Evolutionary conservation across 345 rosid genomes (phyloP).

Genomic region (Excoecaria agallocha): DNA sequence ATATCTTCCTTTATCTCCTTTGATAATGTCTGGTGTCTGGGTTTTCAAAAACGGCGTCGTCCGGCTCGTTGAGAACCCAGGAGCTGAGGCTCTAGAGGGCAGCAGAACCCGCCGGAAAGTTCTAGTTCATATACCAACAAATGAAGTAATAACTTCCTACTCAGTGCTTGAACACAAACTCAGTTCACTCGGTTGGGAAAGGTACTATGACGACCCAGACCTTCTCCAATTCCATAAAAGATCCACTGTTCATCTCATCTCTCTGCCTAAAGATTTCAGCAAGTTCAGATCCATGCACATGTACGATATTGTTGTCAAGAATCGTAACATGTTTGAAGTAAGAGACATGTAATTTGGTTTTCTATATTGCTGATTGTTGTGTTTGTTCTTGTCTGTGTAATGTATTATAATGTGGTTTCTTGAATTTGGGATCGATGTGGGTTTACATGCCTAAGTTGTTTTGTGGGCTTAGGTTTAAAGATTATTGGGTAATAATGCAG

Average conservation of each 20-base stretch:
- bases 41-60: constrained; percentile 65
- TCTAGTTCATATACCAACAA: constrained; percentile 51
- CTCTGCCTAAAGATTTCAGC: constrained; percentile 69
- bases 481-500: not conserved
- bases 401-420: not conserved
- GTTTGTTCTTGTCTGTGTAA: not conserved
- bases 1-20: not conserved
- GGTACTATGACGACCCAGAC: constrained; percentile 59
- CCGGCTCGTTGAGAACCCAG: constrained; percentile 61
- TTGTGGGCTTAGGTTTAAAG: not conserved
- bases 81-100: constrained; percentile 39
- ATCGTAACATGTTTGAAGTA: constrained; percentile 65
- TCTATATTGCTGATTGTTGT: not conserved
- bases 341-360: constrained; percentile 38
- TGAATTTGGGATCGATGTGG: constrained; percentile 3
- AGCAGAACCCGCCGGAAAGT: constrained; percentile 39
- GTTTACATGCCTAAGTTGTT: not conserved
- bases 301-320: constrained; percentile 83
- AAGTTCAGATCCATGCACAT: constrained; percentile 71
- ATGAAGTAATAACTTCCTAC: constrained; percentile 66
- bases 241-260: constrained; percentile 60
- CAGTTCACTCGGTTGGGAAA: constrained; percentile 72
- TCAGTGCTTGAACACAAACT: constrained; percentile 54
- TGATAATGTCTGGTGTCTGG: constrained; percentile 81
- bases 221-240: constrained; percentile 75